Evolutionary conservation across 495 filamentous ascomycete species (phyloP).

Genomic region (Xylaria longipes): DNA sequence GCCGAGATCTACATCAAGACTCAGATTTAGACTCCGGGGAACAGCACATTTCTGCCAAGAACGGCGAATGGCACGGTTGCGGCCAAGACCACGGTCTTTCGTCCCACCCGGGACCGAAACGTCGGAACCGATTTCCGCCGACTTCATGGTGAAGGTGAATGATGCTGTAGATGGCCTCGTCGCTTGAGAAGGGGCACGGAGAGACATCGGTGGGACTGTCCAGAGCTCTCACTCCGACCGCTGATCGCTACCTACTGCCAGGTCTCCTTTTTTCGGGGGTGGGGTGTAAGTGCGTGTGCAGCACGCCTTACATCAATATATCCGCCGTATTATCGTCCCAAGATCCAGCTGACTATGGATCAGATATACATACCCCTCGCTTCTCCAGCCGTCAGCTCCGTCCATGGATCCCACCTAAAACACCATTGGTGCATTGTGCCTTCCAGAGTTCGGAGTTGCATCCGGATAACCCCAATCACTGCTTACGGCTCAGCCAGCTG

Average conservation of each 20-base stretch:
- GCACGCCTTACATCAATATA: neutral
- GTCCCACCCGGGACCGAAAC: neutral
- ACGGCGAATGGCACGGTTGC: neutral
- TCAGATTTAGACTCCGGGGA: neutral
- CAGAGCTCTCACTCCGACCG: neutral
- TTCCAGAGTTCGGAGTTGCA: neutral
- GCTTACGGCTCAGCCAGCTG: neutral
- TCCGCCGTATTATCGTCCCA: neutral
- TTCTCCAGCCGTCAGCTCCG: neutral
- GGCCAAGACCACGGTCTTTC: neutral
- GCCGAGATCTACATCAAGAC: neutral
- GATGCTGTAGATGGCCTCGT: neutral
- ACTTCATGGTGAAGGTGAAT: neutral
- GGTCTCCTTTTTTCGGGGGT: too few species aligned
- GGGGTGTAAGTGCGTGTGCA: neutral
- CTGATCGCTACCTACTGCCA: too few species aligned
- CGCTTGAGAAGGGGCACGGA: neutral
- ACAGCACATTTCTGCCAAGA: neutral
- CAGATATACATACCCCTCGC: neutral
- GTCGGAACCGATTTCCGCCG: neutral
- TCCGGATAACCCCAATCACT: slow-evolving; percentile 16
- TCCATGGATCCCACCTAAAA: neutral
- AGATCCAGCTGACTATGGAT: neutral
- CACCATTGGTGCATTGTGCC: neutral
- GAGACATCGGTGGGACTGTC: neutral